Conservation (phyloP, 2,329 filamentous ascomycete genomes). For the Apiospora marii region DNA sequence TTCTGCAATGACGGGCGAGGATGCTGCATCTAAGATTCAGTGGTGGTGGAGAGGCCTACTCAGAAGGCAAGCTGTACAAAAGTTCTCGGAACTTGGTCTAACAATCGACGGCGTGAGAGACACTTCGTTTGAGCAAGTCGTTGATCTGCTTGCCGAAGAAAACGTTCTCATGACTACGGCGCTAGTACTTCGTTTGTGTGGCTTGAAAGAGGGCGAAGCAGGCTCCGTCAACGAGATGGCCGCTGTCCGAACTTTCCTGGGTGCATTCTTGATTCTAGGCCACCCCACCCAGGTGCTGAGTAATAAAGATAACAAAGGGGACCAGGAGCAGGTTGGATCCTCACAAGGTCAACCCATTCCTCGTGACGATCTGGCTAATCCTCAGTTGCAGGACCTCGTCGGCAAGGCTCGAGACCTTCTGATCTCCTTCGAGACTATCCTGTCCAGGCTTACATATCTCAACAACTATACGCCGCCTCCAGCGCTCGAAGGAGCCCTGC, state of each 20-base stretch:
- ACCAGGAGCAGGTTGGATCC: constrained; percentile 64
- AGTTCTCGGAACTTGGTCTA: constrained; percentile 72
- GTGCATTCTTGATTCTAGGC: constrained; percentile 80
- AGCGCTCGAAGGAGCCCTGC: constrained; percentile 67
- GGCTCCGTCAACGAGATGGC: constrained; percentile 74
- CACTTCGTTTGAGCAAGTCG: constrained; percentile 78
- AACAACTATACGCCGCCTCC: constrained; percentile 74
- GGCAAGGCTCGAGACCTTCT: constrained; percentile 80
- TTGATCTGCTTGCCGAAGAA: constrained; percentile 71
- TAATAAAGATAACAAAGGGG: constrained; percentile 70
- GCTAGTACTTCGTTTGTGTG: constrained; percentile 73
- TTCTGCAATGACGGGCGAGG: constrained; percentile 60
- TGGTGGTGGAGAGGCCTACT: constrained; percentile 71
- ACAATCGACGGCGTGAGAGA: constrained; percentile 75
- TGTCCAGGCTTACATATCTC: constrained; percentile 69
- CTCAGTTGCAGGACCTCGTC: constrained; percentile 74
- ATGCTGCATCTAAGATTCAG: constrained; percentile 72
- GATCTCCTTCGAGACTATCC: constrained; percentile 77
- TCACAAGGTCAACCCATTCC: constrained; percentile 52
- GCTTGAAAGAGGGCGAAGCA: constrained; percentile 69
- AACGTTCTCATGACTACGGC: constrained; percentile 72
- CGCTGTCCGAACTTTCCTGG: constrained; percentile 77
- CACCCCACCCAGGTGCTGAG: constrained; percentile 81
- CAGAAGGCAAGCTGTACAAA: constrained; percentile 66
- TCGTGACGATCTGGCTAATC: constrained; percentile 65